Conservation (phyloP, 345 rosid genomes). For the Pistacia vera region DNA sequence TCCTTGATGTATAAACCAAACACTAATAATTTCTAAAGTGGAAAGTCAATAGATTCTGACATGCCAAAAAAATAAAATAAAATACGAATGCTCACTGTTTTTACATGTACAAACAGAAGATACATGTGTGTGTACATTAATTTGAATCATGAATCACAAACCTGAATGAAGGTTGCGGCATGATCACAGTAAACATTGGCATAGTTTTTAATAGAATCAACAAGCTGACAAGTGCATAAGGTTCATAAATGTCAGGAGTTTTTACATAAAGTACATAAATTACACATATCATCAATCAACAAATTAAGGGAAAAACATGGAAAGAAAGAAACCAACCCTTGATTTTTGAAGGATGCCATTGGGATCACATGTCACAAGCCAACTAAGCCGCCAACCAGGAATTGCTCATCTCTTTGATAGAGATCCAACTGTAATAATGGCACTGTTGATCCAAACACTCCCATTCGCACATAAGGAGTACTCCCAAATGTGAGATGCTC, state of each 20-base stretch:
- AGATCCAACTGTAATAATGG: conserved; percentile 69
- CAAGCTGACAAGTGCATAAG: conserved; percentile 22
- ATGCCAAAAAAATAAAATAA: too few species aligned
- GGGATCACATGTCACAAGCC: conserved; percentile 63
- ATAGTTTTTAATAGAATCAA: conserved; percentile 15
- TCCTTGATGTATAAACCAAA: conserved; percentile 36
- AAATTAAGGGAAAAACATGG: not conserved
- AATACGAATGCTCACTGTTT: too few species aligned
- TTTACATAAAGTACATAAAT: not conserved
- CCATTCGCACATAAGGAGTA: conserved; percentile 64
- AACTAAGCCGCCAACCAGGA: conserved; percentile 83
- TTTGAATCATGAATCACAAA: conserved; percentile 8
- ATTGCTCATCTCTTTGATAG: conserved; percentile 76
- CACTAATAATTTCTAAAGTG: too few species aligned
- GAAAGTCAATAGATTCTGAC: not conserved
- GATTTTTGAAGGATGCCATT: conserved; percentile 45
- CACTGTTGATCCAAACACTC: conserved; percentile 49
- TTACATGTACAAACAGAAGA: too few species aligned
- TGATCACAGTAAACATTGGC: conserved; percentile 31
- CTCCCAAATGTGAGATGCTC: conserved; percentile 52
- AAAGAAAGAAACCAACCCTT: conserved; percentile 38
- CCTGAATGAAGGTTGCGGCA: conserved; percentile 60
- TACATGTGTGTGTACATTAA: too few species aligned
- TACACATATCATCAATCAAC: not conserved
- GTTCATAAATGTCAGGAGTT: not conserved